Evolutionary conservation across 106 monocot genomes (phyloP), one percentile per base, ranked within the genome.

Genomic region (Dendrobium huoshanense): DNA sequence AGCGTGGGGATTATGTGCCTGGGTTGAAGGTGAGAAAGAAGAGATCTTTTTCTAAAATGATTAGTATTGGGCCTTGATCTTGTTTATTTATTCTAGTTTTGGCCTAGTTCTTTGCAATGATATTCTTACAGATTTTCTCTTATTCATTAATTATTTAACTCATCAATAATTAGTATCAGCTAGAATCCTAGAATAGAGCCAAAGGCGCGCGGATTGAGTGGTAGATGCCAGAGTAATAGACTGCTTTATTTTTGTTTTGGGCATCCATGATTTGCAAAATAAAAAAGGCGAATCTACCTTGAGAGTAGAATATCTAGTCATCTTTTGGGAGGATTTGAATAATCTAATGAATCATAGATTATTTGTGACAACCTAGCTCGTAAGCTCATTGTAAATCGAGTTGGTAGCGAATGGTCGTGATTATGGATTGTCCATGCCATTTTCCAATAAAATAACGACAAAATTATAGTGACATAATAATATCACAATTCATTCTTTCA

Each of bases 1-100:
- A 96, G 85, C 93, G 93, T 55, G 95, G 95, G 7, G 95, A 96
- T 75, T 96, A 96, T 76, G 95, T 88, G 58, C 91, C 95, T 61
- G 95, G 95, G 43, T 81, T 96, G 7, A 96, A 89, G 93, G 95
- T 96, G 27, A 65, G 49, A 49, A 76, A 49, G n/a, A 44, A 20
- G 25, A 49, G 49, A 76, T 48, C 49, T 15, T 48, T 76, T 49
- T 22, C 5, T 2, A 51, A 24, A 9, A 41, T 76, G 8, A 7
- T 75, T 49, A 25, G 5, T 49, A 49, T 37, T 33, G 29, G 29
- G 33, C 29, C 15, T 33, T 70, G 13, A 70, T 70, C 9, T 70
- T 70, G 15, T 15, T 70, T 15, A 70, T 22, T 4, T 6, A 61
- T 61, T 33, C 24, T 70, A 37, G 0, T 33, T 29, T 20, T 19